Evolutionary conservation across 1,284 basidiomycete genomes (phyloP).

Genomic region (Inonotus obliquus): DNA sequence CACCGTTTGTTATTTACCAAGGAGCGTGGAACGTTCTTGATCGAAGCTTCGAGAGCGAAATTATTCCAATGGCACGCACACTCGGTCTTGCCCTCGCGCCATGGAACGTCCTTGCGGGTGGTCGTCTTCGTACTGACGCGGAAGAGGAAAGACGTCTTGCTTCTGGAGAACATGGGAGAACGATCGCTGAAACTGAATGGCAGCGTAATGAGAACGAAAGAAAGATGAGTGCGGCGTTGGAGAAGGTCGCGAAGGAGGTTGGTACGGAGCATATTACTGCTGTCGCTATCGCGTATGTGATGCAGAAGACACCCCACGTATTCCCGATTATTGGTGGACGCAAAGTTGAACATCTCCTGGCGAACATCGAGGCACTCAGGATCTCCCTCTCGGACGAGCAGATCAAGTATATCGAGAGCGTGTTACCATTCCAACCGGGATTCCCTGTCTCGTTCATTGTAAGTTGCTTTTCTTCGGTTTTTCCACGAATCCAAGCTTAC

Average conservation of each 20-base stretch:
- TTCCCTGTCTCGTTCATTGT: slow-evolving; percentile 25
- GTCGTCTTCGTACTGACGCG: no score
- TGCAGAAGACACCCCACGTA: no score
- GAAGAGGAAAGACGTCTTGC: slow-evolving; percentile 16
- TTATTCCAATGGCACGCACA: slow-evolving; percentile 44
- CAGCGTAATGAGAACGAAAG: slow-evolving; percentile 18
- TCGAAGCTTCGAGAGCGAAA: slow-evolving; percentile 47
- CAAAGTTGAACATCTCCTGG: slow-evolving; percentile 20
- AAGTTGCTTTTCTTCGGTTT: not conserved
- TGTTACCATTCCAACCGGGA: slow-evolving; percentile 23
- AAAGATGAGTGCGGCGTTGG: slow-evolving; percentile 16
- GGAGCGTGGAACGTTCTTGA: slow-evolving; percentile 45
- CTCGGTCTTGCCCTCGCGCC: slow-evolving; percentile 36
- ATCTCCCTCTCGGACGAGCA: slow-evolving; percentile 24
- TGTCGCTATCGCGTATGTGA: no score
- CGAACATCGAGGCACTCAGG: slow-evolving; percentile 22
- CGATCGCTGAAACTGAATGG: slow-evolving; percentile 9
- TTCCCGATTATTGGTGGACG: no score
- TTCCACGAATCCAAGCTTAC: not conserved
- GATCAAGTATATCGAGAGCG: slow-evolving; percentile 20
- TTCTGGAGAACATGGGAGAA: slow-evolving; percentile 17
- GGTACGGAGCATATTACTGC: no score
- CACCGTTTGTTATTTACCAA: slow-evolving; percentile 50
- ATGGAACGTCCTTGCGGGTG: no score
- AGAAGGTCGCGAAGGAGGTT: no score